Evolutionary conservation across 2,329 filamentous ascomycete genomes (phyloP), one percentile per base, ranked within the genome.

Genomic region (Calonectria honghensis): DNA sequence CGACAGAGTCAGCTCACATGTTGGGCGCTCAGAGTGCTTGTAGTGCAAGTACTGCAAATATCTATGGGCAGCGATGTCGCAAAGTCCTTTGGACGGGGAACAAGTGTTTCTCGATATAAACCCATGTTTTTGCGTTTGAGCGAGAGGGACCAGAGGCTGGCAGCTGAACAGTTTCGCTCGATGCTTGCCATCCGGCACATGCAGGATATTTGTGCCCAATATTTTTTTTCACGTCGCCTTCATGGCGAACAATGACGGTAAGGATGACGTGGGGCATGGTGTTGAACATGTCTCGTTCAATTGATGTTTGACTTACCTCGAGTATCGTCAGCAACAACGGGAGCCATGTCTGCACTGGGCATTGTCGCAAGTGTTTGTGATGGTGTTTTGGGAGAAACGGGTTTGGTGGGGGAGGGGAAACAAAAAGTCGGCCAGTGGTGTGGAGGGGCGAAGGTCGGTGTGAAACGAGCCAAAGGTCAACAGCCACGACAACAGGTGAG

Each of bases 241-340:
- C 48, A 68, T 29, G 32, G 9, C 16, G n/a, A 41, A 41, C 35
- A 14, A 63, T 63, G 57, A 63, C 39, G 57, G 24, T 39, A 63
- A 39, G 57, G 14, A 29, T 9, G 31, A 18, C 9, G 37, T 27
- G 45, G 35, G 14, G 9, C n/a, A 41, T 5, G 35, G 57, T 24
- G 16, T n/a, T 4, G 61, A 41, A 24, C 61, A 48, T 45, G 39
- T 48, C 27, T 65, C 39, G 14, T 18, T 54, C 52, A 45, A 31
- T 64, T 10, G n/a, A n/a, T 51, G 14, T 82, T 83, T 84, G 66
- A 84, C 85, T 85, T 66, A 86, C 85, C 82, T 84, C 85, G 83
- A 68, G 84, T 85, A 74, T 90, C 88, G 81, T 90, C 88, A 66
- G 87, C 85, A 74, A 84, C 83, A 74, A 87, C 83, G 69, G 86